Conservation (phyloP, 2,329 filamentous ascomycete species). For the Phialophora expanda region DNA sequence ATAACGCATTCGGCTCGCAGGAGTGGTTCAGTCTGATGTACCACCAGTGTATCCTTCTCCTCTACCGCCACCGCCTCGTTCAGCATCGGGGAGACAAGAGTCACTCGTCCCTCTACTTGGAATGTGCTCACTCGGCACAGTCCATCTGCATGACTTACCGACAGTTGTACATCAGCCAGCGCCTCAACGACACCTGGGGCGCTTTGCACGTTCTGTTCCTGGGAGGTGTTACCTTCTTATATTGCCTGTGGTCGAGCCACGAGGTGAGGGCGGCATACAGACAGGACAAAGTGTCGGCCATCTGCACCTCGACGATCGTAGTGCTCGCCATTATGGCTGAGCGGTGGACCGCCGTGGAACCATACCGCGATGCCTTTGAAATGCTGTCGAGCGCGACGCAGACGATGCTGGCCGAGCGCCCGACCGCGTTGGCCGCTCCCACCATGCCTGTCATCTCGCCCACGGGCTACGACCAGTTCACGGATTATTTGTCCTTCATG, state of each 20-base stretch:
- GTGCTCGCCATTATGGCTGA: constrained; percentile 29
- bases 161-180: constrained; percentile 12
- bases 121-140: background rate
- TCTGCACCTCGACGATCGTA: constrained; percentile 22
- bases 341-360: constrained; percentile 19
- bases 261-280: background rate
- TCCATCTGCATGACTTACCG: background rate
- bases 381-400: constrained; percentile 14
- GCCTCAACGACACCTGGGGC: constrained; percentile 26
- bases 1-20: constrained; percentile 43
- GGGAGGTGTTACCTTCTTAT: constrained; percentile 26
- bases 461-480: constrained; percentile 17
- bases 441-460: constrained; percentile 20
- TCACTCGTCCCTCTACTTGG: background rate
- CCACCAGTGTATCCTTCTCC: constrained; percentile 48
- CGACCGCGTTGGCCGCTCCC: background rate
- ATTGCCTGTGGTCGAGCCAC: constrained; percentile 25
- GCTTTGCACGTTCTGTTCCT: constrained; percentile 27
- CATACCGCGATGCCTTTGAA: constrained; percentile 30
- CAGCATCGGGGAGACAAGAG: background rate
- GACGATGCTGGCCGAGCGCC: background rate
- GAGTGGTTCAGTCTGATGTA: constrained; percentile 51
- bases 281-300: background rate
- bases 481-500: constrained; percentile 24
- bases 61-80: constrained; percentile 42